Percentiles rank a stretch among this genome's conserved stretches.
Conservation (phyloP, 805 yeast genomes). For the Kazachstania bromeliacearum region DNA sequence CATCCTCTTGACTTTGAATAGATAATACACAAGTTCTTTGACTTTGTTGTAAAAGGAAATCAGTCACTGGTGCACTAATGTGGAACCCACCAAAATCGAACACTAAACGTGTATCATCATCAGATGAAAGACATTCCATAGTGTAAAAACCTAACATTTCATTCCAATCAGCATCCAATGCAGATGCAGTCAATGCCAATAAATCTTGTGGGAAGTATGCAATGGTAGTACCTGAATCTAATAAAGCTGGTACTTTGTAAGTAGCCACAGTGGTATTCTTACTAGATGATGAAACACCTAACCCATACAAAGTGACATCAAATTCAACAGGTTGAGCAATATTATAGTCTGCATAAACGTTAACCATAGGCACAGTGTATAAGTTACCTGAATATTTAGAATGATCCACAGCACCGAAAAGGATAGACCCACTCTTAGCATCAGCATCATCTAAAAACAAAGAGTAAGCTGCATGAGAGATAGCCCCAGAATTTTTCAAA, state of each 20-base stretch:
- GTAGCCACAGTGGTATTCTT: conserved; percentile 13
- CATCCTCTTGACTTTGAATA: conserved; percentile 19
- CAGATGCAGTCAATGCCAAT: conserved; percentile 29
- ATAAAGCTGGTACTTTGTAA: conserved; percentile 29
- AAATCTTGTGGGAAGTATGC: conserved; percentile 37
- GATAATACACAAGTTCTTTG: conserved; percentile 37
- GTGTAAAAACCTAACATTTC: conserved; percentile 35
- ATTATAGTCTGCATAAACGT: conserved; percentile 7
- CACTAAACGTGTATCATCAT: conserved; percentile 28
- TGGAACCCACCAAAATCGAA: conserved; percentile 53
- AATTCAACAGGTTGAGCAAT: conserved; percentile 17
- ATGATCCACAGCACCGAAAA: conserved; percentile 35
- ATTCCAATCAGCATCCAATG: conserved; percentile 38
- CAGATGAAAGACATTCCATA: conserved; percentile 35
- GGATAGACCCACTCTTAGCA: conserved; percentile 35
- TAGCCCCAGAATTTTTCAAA: conserved; percentile 26
- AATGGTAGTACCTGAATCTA: conserved; percentile 48
- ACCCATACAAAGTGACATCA: conserved; percentile 28
- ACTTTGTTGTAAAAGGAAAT: conserved; percentile 22
- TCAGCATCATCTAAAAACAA: conserved; percentile 41
- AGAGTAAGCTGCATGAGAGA: conserved; percentile 31
- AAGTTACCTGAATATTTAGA: conserved; percentile 31
- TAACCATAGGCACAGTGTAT: conserved; percentile 25
- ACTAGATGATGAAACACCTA: conserved; percentile 16
- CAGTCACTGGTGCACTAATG: conserved; percentile 40